Evolutionary conservation across 2,329 filamentous ascomycete genomes (phyloP).

Genomic region (Apiospora malaysiana): DNA sequence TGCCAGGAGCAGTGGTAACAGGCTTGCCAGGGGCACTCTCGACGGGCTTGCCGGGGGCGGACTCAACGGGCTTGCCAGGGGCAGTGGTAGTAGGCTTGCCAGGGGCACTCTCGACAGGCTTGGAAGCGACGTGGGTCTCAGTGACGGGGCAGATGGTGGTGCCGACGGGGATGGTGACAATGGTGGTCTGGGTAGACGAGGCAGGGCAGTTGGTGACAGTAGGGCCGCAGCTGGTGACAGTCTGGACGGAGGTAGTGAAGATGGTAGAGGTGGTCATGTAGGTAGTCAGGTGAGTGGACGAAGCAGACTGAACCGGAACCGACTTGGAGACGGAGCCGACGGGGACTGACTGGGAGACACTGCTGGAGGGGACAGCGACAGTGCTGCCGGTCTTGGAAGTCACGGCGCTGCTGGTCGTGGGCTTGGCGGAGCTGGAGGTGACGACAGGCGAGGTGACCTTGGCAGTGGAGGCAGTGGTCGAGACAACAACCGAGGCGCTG

Average conservation of each 20-base stretch:
- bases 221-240: conserved; percentile 58
- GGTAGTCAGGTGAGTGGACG: conserved; percentile 33
- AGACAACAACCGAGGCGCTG: conserved; percentile 26
- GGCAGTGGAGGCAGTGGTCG: conserved; percentile 28
- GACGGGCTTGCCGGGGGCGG: conserved; percentile 27
- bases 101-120: conserved; percentile 24
- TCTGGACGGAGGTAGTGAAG: conserved; percentile 55
- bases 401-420: conserved; percentile 28
- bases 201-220: conserved; percentile 56
- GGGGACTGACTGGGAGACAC: conserved; percentile 23
- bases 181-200: conserved; percentile 50
- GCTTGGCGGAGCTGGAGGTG: conserved; percentile 24
- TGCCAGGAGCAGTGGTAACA: not conserved
- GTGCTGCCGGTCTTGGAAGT: conserved; percentile 17
- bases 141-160: conserved; percentile 68
- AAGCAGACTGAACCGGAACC: not conserved
- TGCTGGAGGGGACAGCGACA: conserved; percentile 25
- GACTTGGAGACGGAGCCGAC: not conserved
- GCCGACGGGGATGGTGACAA: conserved; percentile 60
- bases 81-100: conserved; percentile 9
- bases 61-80: conserved; percentile 20
- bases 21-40: conserved; percentile 19
- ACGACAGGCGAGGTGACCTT: conserved; percentile 28
- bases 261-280: conserved; percentile 56
- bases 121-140: conserved; percentile 40